Evolutionary conservation across 306 rosid species (phyloP).

Genomic region (Mimosa pudica): DNA sequence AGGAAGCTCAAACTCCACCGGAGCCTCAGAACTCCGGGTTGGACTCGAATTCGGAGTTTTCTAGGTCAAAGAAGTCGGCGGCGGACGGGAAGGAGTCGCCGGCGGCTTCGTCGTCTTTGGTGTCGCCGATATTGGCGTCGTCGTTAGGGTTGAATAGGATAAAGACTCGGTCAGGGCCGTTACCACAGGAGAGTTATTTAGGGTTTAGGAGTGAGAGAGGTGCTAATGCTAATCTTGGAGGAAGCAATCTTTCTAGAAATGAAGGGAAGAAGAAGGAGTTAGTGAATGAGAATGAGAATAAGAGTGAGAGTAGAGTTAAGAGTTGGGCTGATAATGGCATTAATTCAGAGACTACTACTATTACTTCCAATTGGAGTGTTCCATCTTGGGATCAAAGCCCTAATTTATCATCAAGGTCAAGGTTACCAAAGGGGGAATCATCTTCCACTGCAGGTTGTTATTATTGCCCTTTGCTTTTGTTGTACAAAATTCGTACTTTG

Average conservation of each 20-base stretch:
- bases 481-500: neutral
- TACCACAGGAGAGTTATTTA: slow-evolving; percentile 93
- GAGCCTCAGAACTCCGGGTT: slow-evolving; percentile 25
- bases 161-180: slow-evolving; percentile 98
- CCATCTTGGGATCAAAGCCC: slow-evolving; percentile 73
- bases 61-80: slow-evolving; percentile 39
- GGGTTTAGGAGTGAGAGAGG: slow-evolving; percentile 77
- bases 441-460: slow-evolving; percentile 66
- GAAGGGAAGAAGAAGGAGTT: slow-evolving; percentile 53
- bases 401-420: slow-evolving; percentile 53
- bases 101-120: slow-evolving; percentile 42
- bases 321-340: slow-evolving; percentile 62
- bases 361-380: slow-evolving; percentile 51
- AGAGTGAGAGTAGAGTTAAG: slow-evolving; percentile 43
- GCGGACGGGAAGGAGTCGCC: slow-evolving; percentile 42
- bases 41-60: slow-evolving; percentile 25
- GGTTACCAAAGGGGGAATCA: slow-evolving; percentile 69
- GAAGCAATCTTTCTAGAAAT: slow-evolving; percentile 69
- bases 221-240: slow-evolving; percentile 47
- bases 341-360: slow-evolving; percentile 53
- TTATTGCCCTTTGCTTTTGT: neutral
- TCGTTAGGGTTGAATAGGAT: slow-evolving; percentile 87
- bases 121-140: slow-evolving; percentile 91
- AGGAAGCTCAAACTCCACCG: slow-evolving; percentile 44
- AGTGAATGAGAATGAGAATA: slow-evolving; percentile 20